Evolutionary conservation across 768 basidiomycete species (phyloP), one percentile per base, ranked within the genome.

Genomic region (Podaxis pistillaris): DNA sequence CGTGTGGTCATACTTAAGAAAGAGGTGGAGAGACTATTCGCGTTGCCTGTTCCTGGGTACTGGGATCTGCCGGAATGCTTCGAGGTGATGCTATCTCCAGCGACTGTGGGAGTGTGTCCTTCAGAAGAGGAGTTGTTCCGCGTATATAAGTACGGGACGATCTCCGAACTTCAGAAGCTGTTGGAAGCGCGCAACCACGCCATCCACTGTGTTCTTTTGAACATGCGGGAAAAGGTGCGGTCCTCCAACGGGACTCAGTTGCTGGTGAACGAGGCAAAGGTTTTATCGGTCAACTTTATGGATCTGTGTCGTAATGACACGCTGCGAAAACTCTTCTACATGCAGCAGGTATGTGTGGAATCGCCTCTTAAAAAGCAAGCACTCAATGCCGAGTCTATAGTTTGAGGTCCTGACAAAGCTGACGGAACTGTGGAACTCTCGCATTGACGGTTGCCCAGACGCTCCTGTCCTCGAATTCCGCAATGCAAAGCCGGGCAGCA

Each of bases 321-420:
- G 28, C 66, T 84, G 37, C 74, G 81, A n/a, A 83, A 83, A 65
- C 69, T 84, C 2, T 81, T 84, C 65, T 83, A 80, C 65, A 82
- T 83, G 78, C 81, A 81, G 67, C 81, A 83, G 75, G 82, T 81
- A 57, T 13, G 73, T 69, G 9, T 15, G 24, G 8, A 17, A 22
- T 22, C 36, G 36, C 13, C 26, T 46, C 51, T 24, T 47, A 37
- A 17, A 49, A 17, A 5, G 17, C 26, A 30, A 17, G 38, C 57
- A 11, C 40, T 36, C 8, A 47, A 54, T 30, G 58, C 46, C 33
- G 24, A 63, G 26, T 55, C 57, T 52, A 9, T 58, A 83, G 82
- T 83, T 84, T 60, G 83, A 84, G 66, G 79, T 83, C 0, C 68
- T 83, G 0, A 68, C 79, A 0, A 80, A 75, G 60, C 72, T 84